These are phyloP conservation scores for Wickerhamomyces canadensis DNA, from an alignment of 805 yeast genomes.

Conservation along the genomic window DNA sequence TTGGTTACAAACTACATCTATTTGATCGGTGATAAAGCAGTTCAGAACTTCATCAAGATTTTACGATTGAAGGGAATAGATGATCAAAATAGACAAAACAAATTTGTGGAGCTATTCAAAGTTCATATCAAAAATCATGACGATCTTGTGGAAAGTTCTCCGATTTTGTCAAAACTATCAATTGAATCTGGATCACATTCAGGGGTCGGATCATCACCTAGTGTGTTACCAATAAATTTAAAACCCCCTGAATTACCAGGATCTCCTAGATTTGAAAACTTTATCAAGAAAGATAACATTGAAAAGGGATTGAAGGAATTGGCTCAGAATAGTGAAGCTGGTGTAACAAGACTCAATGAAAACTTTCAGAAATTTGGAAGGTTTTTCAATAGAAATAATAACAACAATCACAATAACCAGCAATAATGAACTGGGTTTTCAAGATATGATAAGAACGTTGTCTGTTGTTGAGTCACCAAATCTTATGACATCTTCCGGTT, in stretches of 20 bases:
- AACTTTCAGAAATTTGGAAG: conserved; percentile 53
- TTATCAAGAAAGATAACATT: conserved; percentile 27
- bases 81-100: conserved; percentile 16
- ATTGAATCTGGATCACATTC: conserved; percentile 7
- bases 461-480: conserved; percentile 32
- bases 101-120: conserved; percentile 21
- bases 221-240: conserved; percentile 9
- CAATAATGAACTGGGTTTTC: conserved; percentile 3
- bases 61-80: conserved; percentile 55
- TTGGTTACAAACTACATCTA: conserved; percentile 62
- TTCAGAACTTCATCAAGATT: conserved; percentile 58
- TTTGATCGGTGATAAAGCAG: conserved; percentile 58
- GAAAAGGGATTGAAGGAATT: conserved; percentile 30
- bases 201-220: conserved; percentile 5
- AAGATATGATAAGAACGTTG: conserved; percentile 20
- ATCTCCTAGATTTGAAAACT: conserved; percentile 24
- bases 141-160: conserved; percentile 22
- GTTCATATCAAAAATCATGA: conserved; percentile 23
- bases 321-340: conserved; percentile 49
- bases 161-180: conserved; percentile 18
- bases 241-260: conserved; percentile 15
- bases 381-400: conserved; percentile 38
- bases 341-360: conserved; percentile 60
- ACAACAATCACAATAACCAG: neutral
- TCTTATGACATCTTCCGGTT: conserved; percentile 34